Conservation (phyloP, 495 filamentous ascomycete genomes). For the Aspergillus biplanus region DNA sequence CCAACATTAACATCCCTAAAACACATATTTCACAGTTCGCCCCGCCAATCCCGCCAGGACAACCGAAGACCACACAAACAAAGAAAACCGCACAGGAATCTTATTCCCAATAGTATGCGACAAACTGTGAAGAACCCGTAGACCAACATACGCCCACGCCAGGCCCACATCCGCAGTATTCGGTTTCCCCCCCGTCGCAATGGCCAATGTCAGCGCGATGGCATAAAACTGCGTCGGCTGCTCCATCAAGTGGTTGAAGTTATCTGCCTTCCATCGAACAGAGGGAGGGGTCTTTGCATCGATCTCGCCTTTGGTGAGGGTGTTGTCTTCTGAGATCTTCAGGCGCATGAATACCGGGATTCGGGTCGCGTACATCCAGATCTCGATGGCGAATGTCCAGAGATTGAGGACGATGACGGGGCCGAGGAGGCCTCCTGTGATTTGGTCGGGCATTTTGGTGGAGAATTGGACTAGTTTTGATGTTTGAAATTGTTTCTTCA, state of each 20-base stretch:
- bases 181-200: constrained; percentile 14
- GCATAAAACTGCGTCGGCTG: constrained; percentile 37
- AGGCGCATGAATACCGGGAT: constrained; percentile 24
- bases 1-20: not conserved
- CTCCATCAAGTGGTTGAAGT: constrained; percentile 33
- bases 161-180: constrained; percentile 17
- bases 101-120: constrained; percentile 25
- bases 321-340: constrained; percentile 7
- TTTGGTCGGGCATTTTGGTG: not conserved
- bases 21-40: not conserved
- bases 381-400: constrained; percentile 31
- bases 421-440: constrained; percentile 30
- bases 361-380: constrained; percentile 29
- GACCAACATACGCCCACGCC: constrained; percentile 29
- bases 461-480: not conserved
- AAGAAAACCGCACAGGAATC: constrained; percentile 19
- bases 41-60: not conserved
- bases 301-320: constrained; percentile 22
- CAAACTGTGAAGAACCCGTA: constrained; percentile 30
- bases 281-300: constrained; percentile 22
- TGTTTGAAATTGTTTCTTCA: not conserved
- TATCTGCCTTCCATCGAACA: constrained; percentile 34
- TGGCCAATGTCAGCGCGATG: constrained; percentile 24
- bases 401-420: constrained; percentile 30
- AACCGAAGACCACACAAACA: constrained; percentile 16